These are phyloP conservation scores for Exidia glandulosa DNA, from an alignment of 768 basidiomycete genomes.

Conservation along the genomic window DNA sequence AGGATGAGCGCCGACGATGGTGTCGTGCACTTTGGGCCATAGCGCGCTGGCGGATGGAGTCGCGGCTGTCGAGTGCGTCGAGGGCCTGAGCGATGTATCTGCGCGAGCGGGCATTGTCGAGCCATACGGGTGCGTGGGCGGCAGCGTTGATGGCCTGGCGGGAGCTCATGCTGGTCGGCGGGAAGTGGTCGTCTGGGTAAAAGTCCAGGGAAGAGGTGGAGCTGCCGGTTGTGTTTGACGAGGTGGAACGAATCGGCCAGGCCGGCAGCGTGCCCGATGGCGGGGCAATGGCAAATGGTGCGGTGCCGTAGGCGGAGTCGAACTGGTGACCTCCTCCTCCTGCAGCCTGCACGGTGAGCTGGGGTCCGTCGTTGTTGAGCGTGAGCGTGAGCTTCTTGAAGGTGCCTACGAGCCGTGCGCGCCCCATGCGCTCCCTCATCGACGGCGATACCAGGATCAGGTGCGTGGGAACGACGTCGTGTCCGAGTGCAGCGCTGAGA, in stretches of 20 bases:
- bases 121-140: background rate
- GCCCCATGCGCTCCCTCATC: background rate
- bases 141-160: background rate
- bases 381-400: background rate
- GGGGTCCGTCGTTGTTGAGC: background rate
- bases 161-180: background rate
- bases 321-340: background rate
- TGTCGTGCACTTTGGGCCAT: background rate
- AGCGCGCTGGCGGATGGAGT: slow-evolving; percentile 19
- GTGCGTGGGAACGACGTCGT: no score
- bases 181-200: background rate
- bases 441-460: background rate
- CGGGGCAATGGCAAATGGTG: no score
- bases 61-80: slow-evolving; percentile 25
- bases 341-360: background rate
- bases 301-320: background rate
- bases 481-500: no score
- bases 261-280: no score
- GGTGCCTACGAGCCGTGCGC: background rate
- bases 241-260: no score
- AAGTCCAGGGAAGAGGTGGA: background rate
- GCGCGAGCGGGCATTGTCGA: background rate
- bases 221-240: background rate
- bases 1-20: slow-evolving; percentile 18
- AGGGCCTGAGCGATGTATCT: slow-evolving; percentile 18